Evolutionary conservation across 2,329 filamentous ascomycete species (phyloP).

Genomic region (Cercospora zeina): DNA sequence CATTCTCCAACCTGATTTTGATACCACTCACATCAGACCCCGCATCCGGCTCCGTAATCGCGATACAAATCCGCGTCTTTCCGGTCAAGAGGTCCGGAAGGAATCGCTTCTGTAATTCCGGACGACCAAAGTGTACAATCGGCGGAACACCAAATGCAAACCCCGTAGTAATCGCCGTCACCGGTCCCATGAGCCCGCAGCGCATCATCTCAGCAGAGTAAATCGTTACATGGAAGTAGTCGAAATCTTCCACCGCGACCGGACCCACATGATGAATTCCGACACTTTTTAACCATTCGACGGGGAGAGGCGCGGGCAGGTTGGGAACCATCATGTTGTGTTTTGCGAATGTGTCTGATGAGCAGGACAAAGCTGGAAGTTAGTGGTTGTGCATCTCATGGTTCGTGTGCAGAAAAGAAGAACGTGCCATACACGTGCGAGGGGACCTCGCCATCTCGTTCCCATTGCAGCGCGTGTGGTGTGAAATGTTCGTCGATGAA

Average conservation of each 20-base stretch:
- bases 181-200: slow-evolving; percentile 77
- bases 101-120: slow-evolving; percentile 57
- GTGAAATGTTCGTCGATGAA: slow-evolving; percentile 71
- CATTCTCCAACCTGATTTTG: background rate
- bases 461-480: slow-evolving; percentile 73
- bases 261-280: slow-evolving; percentile 69
- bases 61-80: slow-evolving; percentile 82
- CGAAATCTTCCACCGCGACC: slow-evolving; percentile 75
- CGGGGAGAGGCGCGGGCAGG: slow-evolving; percentile 76
- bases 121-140: slow-evolving; percentile 47
- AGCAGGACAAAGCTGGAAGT: slow-evolving; percentile 33
- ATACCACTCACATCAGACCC: slow-evolving; percentile 60
- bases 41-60: slow-evolving; percentile 84
- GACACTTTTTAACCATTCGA: slow-evolving; percentile 72
- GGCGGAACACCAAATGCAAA: slow-evolving; percentile 1
- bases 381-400: background rate
- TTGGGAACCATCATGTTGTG: slow-evolving; percentile 71
- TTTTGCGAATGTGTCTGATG: slow-evolving; percentile 62
- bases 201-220: slow-evolving; percentile 70
- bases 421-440: background rate
- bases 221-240: slow-evolving; percentile 82
- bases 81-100: slow-evolving; percentile 72
- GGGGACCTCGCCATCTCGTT: slow-evolving; percentile 48
- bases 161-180: slow-evolving; percentile 66
- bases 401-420: background rate